phyloP scores from a whole-genome alignment of 495 filamentous ascomycete genomes.

The Hypoxylon lienhwacheense region DNA sequence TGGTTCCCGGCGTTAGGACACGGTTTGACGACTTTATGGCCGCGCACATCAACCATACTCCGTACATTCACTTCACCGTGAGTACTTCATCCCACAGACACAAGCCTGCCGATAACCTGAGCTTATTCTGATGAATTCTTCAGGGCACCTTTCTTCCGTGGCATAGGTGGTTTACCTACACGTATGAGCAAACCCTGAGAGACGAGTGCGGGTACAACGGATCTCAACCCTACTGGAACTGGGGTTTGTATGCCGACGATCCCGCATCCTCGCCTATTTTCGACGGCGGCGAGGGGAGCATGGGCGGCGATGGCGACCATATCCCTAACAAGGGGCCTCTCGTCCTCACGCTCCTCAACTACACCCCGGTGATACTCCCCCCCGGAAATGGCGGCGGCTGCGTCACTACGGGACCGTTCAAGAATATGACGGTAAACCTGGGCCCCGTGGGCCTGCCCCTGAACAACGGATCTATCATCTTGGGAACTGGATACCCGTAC shows the following conservation, averaged over 20 bases:
- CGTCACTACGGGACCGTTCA: constrained; percentile 62
- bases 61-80: constrained; percentile 60
- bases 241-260: constrained; percentile 53
- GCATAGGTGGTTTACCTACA: constrained; percentile 68
- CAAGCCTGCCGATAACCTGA: background rate
- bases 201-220: constrained; percentile 73
- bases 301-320: constrained; percentile 63
- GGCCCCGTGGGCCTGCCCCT: constrained; percentile 51
- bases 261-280: constrained; percentile 64
- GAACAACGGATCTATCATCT: constrained; percentile 33
- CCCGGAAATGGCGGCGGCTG: constrained; percentile 66
- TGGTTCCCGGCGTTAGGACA: constrained; percentile 40
- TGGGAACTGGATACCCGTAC: constrained; percentile 34
- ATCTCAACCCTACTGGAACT: constrained; percentile 67
- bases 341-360: constrained; percentile 33
- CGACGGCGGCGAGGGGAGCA: constrained; percentile 60
- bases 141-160: constrained; percentile 67
- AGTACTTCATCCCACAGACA: constrained; percentile 16
- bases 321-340: constrained; percentile 41
- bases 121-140: constrained; percentile 5
- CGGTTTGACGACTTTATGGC: constrained; percentile 73
- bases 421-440: constrained; percentile 52
- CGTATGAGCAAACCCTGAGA: constrained; percentile 67
- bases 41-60: constrained; percentile 66
- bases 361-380: constrained; percentile 42